Percentiles rank a stretch among this genome's conserved stretches.
Evolutionary conservation across 2,329 filamentous ascomycete species (phyloP).

Genomic region (Shiraia bambusicola): DNA sequence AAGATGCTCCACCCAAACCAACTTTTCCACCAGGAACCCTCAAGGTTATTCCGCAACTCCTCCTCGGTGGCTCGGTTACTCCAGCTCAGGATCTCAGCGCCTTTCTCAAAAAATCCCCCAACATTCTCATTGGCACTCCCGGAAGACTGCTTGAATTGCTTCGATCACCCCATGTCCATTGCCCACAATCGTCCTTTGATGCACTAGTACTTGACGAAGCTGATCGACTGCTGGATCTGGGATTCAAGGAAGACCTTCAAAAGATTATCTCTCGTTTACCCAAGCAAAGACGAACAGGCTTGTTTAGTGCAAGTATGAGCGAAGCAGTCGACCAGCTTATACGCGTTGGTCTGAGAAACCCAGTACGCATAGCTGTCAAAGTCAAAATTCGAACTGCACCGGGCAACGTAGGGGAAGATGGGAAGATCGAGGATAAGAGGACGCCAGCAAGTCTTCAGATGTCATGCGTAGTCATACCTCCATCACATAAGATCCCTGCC

Average conservation of each 20-base stretch:
- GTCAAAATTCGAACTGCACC: conserved; percentile 61
- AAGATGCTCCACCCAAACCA: conserved; percentile 40
- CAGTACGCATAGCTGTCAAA: conserved; percentile 90
- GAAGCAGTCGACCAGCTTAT: conserved; percentile 94
- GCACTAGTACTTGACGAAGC: conserved; percentile 92
- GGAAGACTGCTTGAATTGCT: conserved; percentile 87
- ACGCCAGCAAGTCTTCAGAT: conserved; percentile 93
- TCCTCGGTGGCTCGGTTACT: conserved; percentile 79
- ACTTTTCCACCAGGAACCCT: conserved; percentile 51
- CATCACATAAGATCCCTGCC: conserved; percentile 77
- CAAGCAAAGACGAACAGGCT: conserved; percentile 87
- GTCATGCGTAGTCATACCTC: conserved; percentile 74
- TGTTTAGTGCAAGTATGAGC: conserved; percentile 95
- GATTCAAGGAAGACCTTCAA: conserved; percentile 89
- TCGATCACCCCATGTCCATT: conserved; percentile 82
- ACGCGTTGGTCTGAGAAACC: conserved; percentile 86
- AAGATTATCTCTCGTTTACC: conserved; percentile 81
- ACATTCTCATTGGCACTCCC: conserved; percentile 86
- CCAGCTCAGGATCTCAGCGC: conserved; percentile 81
- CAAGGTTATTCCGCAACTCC: conserved; percentile 72
- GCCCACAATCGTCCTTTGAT: conserved; percentile 86
- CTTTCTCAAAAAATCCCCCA: conserved; percentile 82
- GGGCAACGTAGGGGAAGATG: conserved; percentile 49
- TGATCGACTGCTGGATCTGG: conserved; percentile 86
- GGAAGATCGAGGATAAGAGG: conserved; percentile 75